phyloP scores from a whole-genome alignment of 805 yeast species.

The Teunomyces lycoperdinae region DNA sequence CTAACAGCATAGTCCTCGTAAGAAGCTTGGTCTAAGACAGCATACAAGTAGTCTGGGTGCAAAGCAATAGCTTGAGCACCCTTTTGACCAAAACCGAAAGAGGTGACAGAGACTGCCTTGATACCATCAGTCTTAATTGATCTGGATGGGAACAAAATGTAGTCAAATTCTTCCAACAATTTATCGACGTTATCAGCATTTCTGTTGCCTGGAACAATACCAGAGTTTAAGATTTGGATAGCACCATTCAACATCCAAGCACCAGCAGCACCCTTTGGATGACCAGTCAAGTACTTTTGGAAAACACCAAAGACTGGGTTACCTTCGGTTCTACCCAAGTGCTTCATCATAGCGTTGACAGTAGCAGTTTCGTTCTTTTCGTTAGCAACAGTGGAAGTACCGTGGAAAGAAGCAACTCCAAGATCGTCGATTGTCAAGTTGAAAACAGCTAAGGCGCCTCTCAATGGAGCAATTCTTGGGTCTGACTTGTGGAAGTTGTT shows the following conservation, averaged over 20 bases:
- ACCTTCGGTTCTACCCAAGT: slow-evolving; percentile 95
- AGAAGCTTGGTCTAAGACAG: slow-evolving; percentile 67
- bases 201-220: slow-evolving; percentile 97
- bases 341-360: slow-evolving; percentile 87
- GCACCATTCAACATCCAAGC: slow-evolving; percentile 99
- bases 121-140: slow-evolving; percentile 93
- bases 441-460: slow-evolving; percentile 95
- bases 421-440: slow-evolving; percentile 92
- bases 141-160: slow-evolving; percentile 92
- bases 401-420: slow-evolving; percentile 98
- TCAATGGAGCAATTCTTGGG: slow-evolving; percentile 91
- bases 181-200: slow-evolving; percentile 96
- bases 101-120: slow-evolving; percentile 94
- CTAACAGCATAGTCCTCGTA: slow-evolving; percentile 70
- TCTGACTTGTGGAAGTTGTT: slow-evolving; percentile 88
- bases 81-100: slow-evolving; percentile 99
- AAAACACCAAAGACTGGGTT: slow-evolving; percentile 97
- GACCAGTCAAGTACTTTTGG: slow-evolving; percentile 99
- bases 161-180: slow-evolving; percentile 75
- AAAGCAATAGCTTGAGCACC: slow-evolving; percentile 94
- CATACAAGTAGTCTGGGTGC: slow-evolving; percentile 91
- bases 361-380: slow-evolving; percentile 97
- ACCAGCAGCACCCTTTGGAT: slow-evolving; percentile 99
- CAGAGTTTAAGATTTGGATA: slow-evolving; percentile 85
- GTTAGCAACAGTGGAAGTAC: slow-evolving; percentile 97